Evolutionary conservation across 2,329 filamentous ascomycete species (phyloP), one percentile per base, ranked within the genome.

Genomic region (Dichotomopilus funicola): DNA sequence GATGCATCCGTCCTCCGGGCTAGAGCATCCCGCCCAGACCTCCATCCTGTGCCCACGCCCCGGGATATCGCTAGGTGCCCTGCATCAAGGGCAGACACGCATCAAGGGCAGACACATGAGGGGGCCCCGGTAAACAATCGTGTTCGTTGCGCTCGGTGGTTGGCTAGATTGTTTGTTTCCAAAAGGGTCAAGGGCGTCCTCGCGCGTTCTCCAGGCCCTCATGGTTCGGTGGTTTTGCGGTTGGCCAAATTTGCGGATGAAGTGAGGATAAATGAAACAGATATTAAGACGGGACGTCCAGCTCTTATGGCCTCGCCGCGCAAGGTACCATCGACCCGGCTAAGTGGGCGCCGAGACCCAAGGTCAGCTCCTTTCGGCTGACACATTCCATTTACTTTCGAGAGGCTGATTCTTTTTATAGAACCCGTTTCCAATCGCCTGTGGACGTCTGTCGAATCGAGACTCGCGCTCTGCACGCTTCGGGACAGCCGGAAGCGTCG

Each of bases 221-320:
- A 57, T 58, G 55, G 61, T 62, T 57, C 56, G 40, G 56, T 60
- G 63, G 55, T 57, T 27, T 57, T 51, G 47, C 47, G 55, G 51
- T 27, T 59, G 50, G 58, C 58, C 64, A 67, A 73, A 72, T 72
- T 72, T 72, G 63, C 72, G 73, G 71, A 62, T 73, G 71, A 75
- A 74, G 70, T 67, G 62, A 60, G 67, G 64, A 69, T 73, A 74
- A 70, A 75, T 75, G 71, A 73, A 73, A 68, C 58, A 64, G 63
- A 74, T 69, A 74, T 74, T 75, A 70, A 70, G 55, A 59, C 61
- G 59, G 67, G 60, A 64, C 62, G 59, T 63, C 61, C 62, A 66
- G 62, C 58, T 67, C 63, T 66, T 65, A 65, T 61, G 56, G 53
- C 53, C 54, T 59, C 60, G 59, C 59, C 53, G 59, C 56, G 57